These are phyloP conservation scores for Moesziomyces sp. DNA, from an alignment of 1,284 basidiomycete genomes.

Conservation along the genomic window DNA sequence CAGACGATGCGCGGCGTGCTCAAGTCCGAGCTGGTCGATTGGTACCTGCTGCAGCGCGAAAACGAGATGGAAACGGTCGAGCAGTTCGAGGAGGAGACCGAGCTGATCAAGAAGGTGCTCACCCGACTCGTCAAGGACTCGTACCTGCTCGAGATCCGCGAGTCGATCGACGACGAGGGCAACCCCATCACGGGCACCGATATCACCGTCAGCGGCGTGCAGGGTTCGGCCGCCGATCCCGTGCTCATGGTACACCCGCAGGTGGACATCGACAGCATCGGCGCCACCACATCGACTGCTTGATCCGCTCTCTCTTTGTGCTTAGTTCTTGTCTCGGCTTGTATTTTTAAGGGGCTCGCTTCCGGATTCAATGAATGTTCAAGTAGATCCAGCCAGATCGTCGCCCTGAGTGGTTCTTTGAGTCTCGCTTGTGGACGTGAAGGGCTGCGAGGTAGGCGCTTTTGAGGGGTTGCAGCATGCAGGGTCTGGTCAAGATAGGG, in stretches of 20 bases:
- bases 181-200: conserved; percentile 40
- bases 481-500: too few species aligned
- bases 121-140: conserved; percentile 85
- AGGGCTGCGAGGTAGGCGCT: too few species aligned
- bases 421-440: too few species aligned
- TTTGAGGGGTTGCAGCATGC: too few species aligned
- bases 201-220: conserved; percentile 12
- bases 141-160: conserved; percentile 62
- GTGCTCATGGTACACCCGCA: conserved; percentile 61
- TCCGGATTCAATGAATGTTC: too few species aligned
- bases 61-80: conserved; percentile 83
- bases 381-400: too few species aligned
- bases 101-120: conserved; percentile 88
- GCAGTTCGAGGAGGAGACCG: conserved; percentile 90
- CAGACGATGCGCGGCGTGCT: conserved; percentile 78
- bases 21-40: conserved; percentile 86
- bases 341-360: conserved; percentile 12
- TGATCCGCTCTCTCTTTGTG: neutral
- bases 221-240: conserved; percentile 20
- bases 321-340: conserved; percentile 1
- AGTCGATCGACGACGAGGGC: conserved; percentile 44
- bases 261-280: conserved; percentile 60
- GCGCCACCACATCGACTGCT: conserved; percentile 18
- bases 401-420: too few species aligned
- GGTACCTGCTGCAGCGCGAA: conserved; percentile 90